Base-by-base conservation (phyloP, 371 early-diverging fungal species). In the Mortierella sp. region DNA sequence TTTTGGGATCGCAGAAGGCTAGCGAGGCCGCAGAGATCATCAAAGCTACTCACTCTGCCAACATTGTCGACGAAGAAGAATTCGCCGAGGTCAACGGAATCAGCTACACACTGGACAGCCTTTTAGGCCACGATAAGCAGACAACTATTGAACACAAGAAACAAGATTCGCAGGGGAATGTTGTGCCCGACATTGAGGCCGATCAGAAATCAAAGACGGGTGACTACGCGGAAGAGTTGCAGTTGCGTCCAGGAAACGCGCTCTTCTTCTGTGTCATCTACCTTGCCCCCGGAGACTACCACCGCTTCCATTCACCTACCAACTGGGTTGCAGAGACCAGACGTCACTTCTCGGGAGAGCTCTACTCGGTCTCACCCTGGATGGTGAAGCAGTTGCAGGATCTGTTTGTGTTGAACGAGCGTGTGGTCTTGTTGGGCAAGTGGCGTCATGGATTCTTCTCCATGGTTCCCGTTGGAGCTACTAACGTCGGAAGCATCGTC, bases 221-320 rank as follows among this genome's bases (percentile, higher is more conserved):
- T 27, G 74, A 82, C 11, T 56, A 72, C 21, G 70, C 72, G 72
- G 74, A 74, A 16, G 83, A 89, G 27, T 85, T 90, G 63, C 84
- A 85, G 44, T 82, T 94, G 60, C 91, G 92, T 35, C 91, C 92
- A 54, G 95, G 95, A 71, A 93, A 97, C 80, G 88, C 89, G 16
- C 90, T 99, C 68, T 97, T 92, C 83, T 98, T 95, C 81, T 93
- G 94, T 81, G 98, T 98, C 12, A 94, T 99, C 24, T 99, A 99
- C 84, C 89, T 99, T 70, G 98, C 98, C 0, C 99, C 99, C 3
- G 99, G 99, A 1, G 99, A 99, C 84, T 99, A 99, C 89, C 99
- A 99, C 89, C 94, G 98, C 24, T 99, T 98, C 94, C 99, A 99
- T 78, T 97, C 99, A 29, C 99, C 99, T 46, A 93, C 96, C 4